Evolutionary conservation across 2,329 filamentous ascomycete genomes (phyloP).

Genomic region (Pseudopithomyces chartarum): DNA sequence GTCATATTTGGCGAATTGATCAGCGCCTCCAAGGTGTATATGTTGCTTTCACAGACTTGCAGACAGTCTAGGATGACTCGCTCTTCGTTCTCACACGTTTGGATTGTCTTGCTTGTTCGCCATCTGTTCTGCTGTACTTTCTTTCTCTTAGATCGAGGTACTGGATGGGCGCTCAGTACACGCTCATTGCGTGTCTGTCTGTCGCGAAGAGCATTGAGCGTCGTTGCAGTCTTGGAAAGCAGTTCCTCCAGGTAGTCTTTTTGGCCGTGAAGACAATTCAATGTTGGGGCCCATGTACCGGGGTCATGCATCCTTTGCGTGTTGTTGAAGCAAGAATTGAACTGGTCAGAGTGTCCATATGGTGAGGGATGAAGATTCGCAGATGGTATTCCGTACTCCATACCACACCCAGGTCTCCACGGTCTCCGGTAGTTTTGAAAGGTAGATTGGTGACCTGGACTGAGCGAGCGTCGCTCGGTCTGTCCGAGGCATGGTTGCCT

Average conservation of each 20-base stretch:
- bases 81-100: constrained; percentile 37
- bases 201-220: constrained; percentile 37
- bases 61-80: constrained; percentile 35
- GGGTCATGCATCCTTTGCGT: constrained; percentile 12
- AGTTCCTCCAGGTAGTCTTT: constrained; percentile 30
- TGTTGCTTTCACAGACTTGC: constrained; percentile 37
- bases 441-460: background rate
- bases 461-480: background rate
- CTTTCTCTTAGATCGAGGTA: constrained; percentile 35
- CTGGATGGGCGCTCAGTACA: constrained; percentile 18
- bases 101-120: constrained; percentile 37
- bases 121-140: constrained; percentile 34
- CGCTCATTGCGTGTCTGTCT: constrained; percentile 34
- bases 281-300: constrained; percentile 14
- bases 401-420: background rate
- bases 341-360: constrained; percentile 12
- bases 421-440: background rate
- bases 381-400: constrained; percentile 17
- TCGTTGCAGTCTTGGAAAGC: constrained; percentile 38
- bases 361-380: constrained; percentile 5
- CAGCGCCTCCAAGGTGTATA: constrained; percentile 29
- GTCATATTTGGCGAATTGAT: constrained; percentile 13
- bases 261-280: constrained; percentile 26
- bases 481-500: background rate
- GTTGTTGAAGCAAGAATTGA: constrained; percentile 15